phyloP scores from a whole-genome alignment of 305 asterid genomes.

The Vinca major region DNA sequence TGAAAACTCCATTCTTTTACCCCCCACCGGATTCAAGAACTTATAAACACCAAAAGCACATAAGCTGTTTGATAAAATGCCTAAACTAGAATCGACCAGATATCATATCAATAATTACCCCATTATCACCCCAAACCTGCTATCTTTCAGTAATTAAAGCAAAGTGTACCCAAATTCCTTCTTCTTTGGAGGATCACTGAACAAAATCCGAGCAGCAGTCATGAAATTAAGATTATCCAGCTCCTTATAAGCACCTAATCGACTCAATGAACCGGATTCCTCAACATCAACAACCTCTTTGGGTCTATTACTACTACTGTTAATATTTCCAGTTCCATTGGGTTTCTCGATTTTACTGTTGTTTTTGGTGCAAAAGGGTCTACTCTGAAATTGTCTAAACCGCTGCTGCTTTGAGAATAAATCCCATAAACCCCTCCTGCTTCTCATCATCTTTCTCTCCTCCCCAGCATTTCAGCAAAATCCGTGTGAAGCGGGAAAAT shows the following conservation, averaged over 20 bases:
- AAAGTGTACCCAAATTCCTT: constrained; percentile 62
- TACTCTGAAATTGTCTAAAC: constrained; percentile 12
- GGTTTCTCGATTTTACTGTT: constrained; percentile 19
- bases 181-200: constrained; percentile 46
- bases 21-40: background rate
- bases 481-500: background rate
- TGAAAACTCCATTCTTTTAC: background rate
- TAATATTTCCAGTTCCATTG: constrained; percentile 9
- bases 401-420: constrained; percentile 20
- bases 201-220: constrained; percentile 65
- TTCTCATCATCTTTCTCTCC: constrained; percentile 22
- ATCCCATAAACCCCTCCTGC: constrained; percentile 30
- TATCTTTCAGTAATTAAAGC: background rate
- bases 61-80: constrained; percentile 42
- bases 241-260: constrained; percentile 50
- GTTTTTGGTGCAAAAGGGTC: constrained; percentile 29
- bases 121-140: background rate
- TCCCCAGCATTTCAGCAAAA: constrained; percentile 21
- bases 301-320: constrained; percentile 17
- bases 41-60: background rate
- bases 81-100: constrained; percentile 1
- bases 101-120: background rate
- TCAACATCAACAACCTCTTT: constrained; percentile 16
- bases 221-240: constrained; percentile 56
- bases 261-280: constrained; percentile 34